phyloP scores from a whole-genome alignment of 2,329 filamentous ascomycete species.

The Botrytis galanthina region DNA sequence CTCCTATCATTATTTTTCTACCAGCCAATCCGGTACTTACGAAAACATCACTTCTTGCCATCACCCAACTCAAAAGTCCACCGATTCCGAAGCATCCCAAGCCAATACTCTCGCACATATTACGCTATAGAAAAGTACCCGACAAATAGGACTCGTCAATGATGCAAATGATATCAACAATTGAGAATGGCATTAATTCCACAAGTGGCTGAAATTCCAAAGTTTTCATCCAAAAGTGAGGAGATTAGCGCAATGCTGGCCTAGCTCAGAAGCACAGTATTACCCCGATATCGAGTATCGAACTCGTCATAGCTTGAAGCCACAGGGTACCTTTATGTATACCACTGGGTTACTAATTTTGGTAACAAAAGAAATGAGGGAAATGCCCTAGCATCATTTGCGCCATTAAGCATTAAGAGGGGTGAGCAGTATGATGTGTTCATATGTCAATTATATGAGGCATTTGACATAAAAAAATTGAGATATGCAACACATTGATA shows the following conservation, averaged over 20 bases:
- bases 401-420: not conserved
- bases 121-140: no score
- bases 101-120: no score
- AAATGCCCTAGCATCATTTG: not conserved
- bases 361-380: not conserved
- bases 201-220: not conserved
- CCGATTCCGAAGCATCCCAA: not conserved
- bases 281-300: not conserved
- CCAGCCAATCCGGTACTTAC: not conserved
- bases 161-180: not conserved
- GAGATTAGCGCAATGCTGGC: not conserved
- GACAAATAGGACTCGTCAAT: not conserved
- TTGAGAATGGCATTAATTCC: no score
- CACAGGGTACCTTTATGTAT: not conserved
- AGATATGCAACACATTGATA: not conserved
- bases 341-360: not conserved
- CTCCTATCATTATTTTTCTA: not conserved
- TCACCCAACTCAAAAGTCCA: not conserved
- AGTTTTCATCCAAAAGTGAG: not conserved
- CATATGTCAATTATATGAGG: not conserved
- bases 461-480: not conserved
- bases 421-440: no score
- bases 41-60: not conserved
- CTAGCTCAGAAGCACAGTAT: not conserved
- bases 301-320: not conserved